phyloP scores from a whole-genome alignment of 176 grass and related monocot genomes.

The Tuctoria greenei region DNA sequence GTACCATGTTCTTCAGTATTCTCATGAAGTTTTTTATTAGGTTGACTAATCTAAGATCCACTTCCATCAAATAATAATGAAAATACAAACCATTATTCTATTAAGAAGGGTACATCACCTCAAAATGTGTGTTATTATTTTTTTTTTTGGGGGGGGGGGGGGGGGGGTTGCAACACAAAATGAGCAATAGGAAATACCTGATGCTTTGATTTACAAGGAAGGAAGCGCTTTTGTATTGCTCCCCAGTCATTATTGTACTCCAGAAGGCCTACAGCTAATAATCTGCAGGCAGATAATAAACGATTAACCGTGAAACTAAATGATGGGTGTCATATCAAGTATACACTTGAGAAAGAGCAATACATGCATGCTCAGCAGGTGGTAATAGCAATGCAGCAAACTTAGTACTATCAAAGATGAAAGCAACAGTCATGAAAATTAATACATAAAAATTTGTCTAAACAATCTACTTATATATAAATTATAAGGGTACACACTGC shows the following conservation, averaged over 20 bases:
- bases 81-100: slow-evolving; percentile 11
- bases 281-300: slow-evolving; percentile 52
- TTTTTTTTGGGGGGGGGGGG: too few species aligned
- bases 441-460: slow-evolving; percentile 22
- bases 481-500: not conserved
- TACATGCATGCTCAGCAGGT: slow-evolving; percentile 12
- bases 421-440: slow-evolving; percentile 4
- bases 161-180: not conserved
- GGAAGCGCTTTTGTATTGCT: slow-evolving; percentile 81
- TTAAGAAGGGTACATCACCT: slow-evolving; percentile 5
- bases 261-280: slow-evolving; percentile 84
- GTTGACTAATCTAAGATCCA: not conserved
- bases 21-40: not conserved
- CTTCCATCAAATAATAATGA: slow-evolving; percentile 21
- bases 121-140: too few species aligned
- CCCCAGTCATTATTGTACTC: slow-evolving; percentile 90
- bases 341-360: slow-evolving; percentile 14
- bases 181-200: slow-evolving; percentile 57
- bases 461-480: slow-evolving; percentile 16
- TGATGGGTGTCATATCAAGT: slow-evolving; percentile 11
- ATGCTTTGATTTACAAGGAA: slow-evolving; percentile 87
- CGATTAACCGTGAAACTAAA: slow-evolving; percentile 9
- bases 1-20: slow-evolving; percentile 13
- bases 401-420: slow-evolving; percentile 23
- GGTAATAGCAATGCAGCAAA: slow-evolving; percentile 17